A percentile compares a stretch with the other conserved stretches of the same genome.
Evolutionary conservation across 1,284 basidiomycete genomes (phyloP).

Genomic region (Ustilago loliicola): DNA sequence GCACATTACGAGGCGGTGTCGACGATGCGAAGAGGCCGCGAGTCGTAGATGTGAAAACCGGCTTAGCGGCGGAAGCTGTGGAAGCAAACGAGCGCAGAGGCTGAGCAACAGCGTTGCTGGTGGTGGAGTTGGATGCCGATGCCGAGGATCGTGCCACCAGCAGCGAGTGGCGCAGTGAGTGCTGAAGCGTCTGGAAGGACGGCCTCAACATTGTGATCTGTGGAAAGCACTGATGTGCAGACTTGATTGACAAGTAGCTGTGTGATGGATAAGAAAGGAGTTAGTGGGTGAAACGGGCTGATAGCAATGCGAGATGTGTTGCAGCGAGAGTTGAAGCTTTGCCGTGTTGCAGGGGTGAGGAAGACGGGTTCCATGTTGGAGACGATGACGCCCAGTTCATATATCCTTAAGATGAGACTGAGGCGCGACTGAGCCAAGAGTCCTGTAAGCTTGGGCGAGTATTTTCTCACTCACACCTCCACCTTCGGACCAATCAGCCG

Average conservation of each 20-base stretch:
- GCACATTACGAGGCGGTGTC: constrained; percentile 26
- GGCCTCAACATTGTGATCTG: constrained; percentile 41
- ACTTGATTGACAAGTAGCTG: background rate
- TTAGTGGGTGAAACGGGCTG: background rate
- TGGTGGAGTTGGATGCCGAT: constrained; percentile 16
- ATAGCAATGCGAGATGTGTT: background rate
- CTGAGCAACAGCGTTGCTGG: constrained; percentile 34
- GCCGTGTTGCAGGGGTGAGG: background rate
- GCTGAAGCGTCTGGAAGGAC: constrained; percentile 48
- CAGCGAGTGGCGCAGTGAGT: constrained; percentile 48
- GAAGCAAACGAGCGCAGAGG: constrained; percentile 33
- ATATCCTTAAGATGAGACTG: background rate
- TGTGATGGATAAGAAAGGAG: background rate
- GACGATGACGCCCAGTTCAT: background rate
- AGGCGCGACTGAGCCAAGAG: constrained; percentile 4
- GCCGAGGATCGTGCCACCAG: constrained; percentile 49
- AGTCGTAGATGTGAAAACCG: constrained; percentile 14
- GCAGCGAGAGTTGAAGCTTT: background rate
- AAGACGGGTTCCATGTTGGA: background rate
- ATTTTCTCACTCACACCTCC: constrained; percentile 17
- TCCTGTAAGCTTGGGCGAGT: background rate
- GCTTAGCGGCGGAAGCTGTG: constrained; percentile 15
- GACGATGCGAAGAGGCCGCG: constrained; percentile 3
- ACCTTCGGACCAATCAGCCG: constrained; percentile 26
- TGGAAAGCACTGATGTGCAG: background rate